phyloP scores from a whole-genome alignment of 2,329 filamentous ascomycete genomes.

The Sporothrix protearum region DNA sequence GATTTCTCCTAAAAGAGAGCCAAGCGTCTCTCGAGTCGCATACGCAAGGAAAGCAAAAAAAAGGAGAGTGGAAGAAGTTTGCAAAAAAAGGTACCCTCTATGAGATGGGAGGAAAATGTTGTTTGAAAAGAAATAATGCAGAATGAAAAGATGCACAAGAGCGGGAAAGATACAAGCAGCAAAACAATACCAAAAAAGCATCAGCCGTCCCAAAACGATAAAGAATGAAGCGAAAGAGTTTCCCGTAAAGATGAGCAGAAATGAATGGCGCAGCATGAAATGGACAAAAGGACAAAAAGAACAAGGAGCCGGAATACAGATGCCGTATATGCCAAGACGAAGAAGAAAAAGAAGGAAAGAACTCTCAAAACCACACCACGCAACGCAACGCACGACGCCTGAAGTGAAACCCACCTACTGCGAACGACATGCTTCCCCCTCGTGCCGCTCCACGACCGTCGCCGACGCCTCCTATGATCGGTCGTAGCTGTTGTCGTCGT shows the following conservation, averaged over 20 bases:
- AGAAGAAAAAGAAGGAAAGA: background rate
- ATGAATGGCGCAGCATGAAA: background rate
- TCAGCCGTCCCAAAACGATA: conserved; percentile 1
- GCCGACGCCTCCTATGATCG: conserved; percentile 20
- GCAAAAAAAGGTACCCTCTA: background rate
- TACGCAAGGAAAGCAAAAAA: background rate
- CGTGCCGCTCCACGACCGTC: background rate
- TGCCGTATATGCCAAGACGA: conserved; percentile 18
- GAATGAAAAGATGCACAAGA: background rate
- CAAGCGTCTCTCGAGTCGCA: background rate
- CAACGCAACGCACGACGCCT: background rate
- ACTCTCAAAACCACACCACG: no score
- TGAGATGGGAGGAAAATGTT: background rate
- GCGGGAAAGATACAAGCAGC: background rate
- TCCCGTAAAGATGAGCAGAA: background rate
- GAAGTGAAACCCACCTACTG: background rate
- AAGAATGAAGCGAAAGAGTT: background rate
- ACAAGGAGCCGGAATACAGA: background rate
- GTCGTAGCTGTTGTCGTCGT: conserved; percentile 54
- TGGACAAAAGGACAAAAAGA: background rate
- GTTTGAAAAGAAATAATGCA: background rate
- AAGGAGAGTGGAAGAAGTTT: background rate
- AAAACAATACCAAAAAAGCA: background rate
- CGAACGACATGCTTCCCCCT: background rate
- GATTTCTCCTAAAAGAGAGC: background rate